Evolutionary conservation across 768 basidiomycete species (phyloP), one percentile per base, ranked within the genome.

Genomic region (Suillus occidentalis): DNA sequence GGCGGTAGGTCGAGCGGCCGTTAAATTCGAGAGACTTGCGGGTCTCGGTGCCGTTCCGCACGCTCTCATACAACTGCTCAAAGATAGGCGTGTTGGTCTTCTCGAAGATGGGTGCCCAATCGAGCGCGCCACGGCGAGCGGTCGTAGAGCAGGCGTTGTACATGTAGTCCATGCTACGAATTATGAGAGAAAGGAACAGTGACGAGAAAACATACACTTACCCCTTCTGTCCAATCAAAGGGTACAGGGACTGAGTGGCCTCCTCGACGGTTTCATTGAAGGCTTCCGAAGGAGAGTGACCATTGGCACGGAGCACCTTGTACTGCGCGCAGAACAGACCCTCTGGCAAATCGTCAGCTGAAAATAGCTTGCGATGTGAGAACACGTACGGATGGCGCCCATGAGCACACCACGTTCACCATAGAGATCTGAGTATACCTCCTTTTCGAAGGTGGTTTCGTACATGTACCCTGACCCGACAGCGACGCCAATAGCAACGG

Each of bases 181-280:
- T 62, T 40, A 66, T 36, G 53, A 39, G 7, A 53, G n/a, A 39
- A 10, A 59, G 6, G 43, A 61, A 39, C 47, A 28, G 60, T 8
- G 31, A 64, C 37, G 20, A 60, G 52, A 31, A 22, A 42, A 57
- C 18, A 7, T 40, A 62, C 8, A 75, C 88, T 63, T 77, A 92
- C 90, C 95, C 95, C 77, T 97, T 91, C 74, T 90, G 86, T 70
- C 97, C 97, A 73, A 99, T 95, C 78, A 99, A 80, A 66, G 97
- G 97, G 84, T 94, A 98, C 68, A 99, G 88, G 45, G 95, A 97
- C 76, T 99, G 96, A 50, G 97, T 99, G n/a, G 97, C 97, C 82
- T 99, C 97, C 81, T 99, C 97, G 67, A 99, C 97, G 65, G 97
- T 99, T 85, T 99, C 97, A 80, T 99, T 99, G 89, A 99, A 99